Conservation (phyloP, 1,139 yeast genomes). For the Taiozyma onychis region DNA sequence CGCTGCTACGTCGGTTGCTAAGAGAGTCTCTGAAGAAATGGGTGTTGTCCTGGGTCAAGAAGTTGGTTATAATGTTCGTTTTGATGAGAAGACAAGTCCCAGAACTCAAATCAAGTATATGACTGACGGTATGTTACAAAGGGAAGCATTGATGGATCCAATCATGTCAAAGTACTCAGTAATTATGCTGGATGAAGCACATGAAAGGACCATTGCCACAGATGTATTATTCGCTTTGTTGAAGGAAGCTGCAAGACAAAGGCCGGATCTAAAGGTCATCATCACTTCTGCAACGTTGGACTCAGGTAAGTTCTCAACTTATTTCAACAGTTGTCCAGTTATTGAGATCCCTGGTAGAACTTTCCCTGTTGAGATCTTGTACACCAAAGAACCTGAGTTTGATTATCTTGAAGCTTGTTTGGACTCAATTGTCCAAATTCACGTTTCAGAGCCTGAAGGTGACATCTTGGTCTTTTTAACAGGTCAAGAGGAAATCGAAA, state of each 20-base stretch:
- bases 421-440: constrained; percentile 79
- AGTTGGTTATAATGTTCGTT: constrained; percentile 65
- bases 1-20: constrained; percentile 66
- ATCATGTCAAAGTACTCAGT: constrained; percentile 69
- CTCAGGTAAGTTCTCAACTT: constrained; percentile 72
- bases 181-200: constrained; percentile 92
- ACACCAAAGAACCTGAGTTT: constrained; percentile 74
- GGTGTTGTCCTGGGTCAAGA: constrained; percentile 52
- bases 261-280: constrained; percentile 74
- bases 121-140: constrained; percentile 92
- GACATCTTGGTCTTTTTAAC: constrained; percentile 83
- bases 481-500: constrained; percentile 91
- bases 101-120: constrained; percentile 62
- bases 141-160: constrained; percentile 78
- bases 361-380: constrained; percentile 77
- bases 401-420: constrained; percentile 81
- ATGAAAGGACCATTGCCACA: constrained; percentile 91
- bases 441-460: constrained; percentile 69
- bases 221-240: constrained; percentile 85
- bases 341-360: constrained; percentile 85
- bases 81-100: constrained; percentile 52
- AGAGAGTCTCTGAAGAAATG: constrained; percentile 63
- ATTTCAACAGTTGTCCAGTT: constrained; percentile 76
- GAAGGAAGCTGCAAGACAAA: constrained; percentile 60
- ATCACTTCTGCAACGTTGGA: constrained; percentile 94